A percentile compares a stretch with the other conserved stretches of the same genome.
These are phyloP conservation scores for Metschnikowia colocasiae DNA, from an alignment of 805 yeast genomes.

Conservation along the genomic window DNA sequence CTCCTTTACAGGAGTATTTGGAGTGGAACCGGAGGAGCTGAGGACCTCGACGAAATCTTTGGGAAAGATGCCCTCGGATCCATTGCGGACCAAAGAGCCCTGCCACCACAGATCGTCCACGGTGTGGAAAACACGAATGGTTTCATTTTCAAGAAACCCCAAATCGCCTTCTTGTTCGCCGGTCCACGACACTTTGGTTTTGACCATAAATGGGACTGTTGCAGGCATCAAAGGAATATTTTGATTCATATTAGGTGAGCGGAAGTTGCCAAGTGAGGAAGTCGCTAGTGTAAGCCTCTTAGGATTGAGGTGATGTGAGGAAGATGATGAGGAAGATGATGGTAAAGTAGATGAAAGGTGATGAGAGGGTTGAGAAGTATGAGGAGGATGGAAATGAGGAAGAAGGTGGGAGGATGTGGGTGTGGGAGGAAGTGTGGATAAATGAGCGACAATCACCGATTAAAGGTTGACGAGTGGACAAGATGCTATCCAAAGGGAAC, in stretches of 20 bases:
- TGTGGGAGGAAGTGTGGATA: too few species aligned
- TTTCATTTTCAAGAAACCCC: conserved; percentile 91
- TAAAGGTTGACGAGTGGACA: neutral
- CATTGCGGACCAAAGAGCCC: conserved; percentile 76
- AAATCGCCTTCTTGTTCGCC: conserved; percentile 86
- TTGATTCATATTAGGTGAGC: too few species aligned
- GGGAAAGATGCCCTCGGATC: conserved; percentile 82
- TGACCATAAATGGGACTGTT: conserved; percentile 65
- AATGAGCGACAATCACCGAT: neutral
- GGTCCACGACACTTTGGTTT: conserved; percentile 89
- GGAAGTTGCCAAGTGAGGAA: too few species aligned
- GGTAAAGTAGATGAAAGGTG: too few species aligned
- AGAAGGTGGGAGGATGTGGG: neutral
- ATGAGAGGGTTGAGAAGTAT: too few species aligned
- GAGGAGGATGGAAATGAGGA: conserved; percentile 7
- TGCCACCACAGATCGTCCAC: conserved; percentile 94
- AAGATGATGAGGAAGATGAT: too few species aligned
- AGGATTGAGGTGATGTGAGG: too few species aligned
- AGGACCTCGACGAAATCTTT: conserved; percentile 72
- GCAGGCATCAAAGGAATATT: too few species aligned
- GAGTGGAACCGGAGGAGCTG: conserved; percentile 14
- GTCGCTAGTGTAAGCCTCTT: too few species aligned
- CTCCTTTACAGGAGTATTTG: conserved; percentile 12
- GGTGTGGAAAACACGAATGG: conserved; percentile 73
- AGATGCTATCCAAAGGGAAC: neutral